Conservation (phyloP, 2,329 filamentous ascomycete genomes). For the Pestalotiopsis sp. region DNA sequence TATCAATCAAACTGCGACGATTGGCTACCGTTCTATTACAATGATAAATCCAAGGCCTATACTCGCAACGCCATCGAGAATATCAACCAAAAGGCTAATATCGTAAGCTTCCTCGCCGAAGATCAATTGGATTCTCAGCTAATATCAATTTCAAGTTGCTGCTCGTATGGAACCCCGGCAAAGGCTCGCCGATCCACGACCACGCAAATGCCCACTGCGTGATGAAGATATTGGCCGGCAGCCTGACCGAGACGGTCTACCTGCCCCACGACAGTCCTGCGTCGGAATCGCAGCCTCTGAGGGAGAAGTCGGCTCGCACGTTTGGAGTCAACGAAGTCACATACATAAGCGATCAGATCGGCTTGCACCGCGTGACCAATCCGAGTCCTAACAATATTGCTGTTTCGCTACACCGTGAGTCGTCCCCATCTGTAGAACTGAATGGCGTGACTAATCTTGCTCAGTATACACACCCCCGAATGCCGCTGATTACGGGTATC, state of each 20-base stretch:
- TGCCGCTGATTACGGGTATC: constrained; percentile 63
- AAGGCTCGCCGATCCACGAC: constrained; percentile 36
- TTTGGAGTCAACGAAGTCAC: constrained; percentile 9
- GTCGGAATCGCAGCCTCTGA: background rate
- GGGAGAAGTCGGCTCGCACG: background rate
- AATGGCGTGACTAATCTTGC: background rate
- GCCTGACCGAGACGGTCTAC: constrained; percentile 6
- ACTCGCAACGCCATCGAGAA: constrained; percentile 2
- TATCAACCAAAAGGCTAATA: background rate
- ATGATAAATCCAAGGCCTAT: background rate
- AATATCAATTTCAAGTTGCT: background rate
- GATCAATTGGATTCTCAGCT: background rate
- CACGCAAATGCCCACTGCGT: constrained; percentile 38
- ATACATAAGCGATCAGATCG: constrained; percentile 13
- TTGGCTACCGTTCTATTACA: constrained; percentile 1
- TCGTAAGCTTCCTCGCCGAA: background rate
- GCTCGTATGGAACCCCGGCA: constrained; percentile 36
- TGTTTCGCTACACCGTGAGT: constrained; percentile 5
- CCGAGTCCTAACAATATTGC: background rate
- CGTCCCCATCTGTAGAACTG: background rate
- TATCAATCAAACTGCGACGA: background rate
- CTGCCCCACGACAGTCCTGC: background rate
- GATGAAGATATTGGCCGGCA: constrained; percentile 34
- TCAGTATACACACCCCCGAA: constrained; percentile 66
- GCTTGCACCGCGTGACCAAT: background rate